Conservation (phyloP, 164 flowering plant genomes). For the Aristolochia californica region DNA sequence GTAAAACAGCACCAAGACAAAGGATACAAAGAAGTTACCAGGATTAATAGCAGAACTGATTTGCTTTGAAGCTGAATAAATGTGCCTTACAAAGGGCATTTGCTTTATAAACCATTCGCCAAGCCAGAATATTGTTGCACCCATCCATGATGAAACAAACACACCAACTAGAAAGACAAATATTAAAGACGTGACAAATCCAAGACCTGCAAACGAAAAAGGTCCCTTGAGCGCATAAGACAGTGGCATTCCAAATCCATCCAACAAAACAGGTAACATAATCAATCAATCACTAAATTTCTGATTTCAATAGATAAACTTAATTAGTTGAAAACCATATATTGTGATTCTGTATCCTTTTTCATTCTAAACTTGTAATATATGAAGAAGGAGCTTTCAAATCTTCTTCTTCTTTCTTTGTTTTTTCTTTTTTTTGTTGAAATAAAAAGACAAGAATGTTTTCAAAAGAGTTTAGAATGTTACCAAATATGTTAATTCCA, state of each 20-base stretch:
- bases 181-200: constrained; percentile 66
- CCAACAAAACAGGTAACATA: too few species aligned
- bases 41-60: constrained; percentile 84
- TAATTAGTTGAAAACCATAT: too few species aligned
- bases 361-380: too few species aligned
- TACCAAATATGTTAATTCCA: constrained; percentile 74
- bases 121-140: constrained; percentile 64
- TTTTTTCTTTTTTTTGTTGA: too few species aligned
- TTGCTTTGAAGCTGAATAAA: constrained; percentile 87
- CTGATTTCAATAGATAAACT: too few species aligned
- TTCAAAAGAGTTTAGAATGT: constrained; percentile 6
- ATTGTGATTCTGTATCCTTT: too few species aligned
- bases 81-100: constrained; percentile 73
- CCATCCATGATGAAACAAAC: constrained; percentile 89
- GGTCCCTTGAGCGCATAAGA: too few species aligned
- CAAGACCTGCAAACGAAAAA: constrained; percentile 53
- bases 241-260: too few species aligned
- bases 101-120: constrained; percentile 82
- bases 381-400: too few species aligned
- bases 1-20: too few species aligned
- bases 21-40: constrained; percentile 27
- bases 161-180: constrained; percentile 74
- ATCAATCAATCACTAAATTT: too few species aligned
- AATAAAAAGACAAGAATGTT: background rate
- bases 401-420: too few species aligned